phyloP scores from a whole-genome alignment of 352 stramenopile species.

The Elongisporangium senticosum region DNA sequence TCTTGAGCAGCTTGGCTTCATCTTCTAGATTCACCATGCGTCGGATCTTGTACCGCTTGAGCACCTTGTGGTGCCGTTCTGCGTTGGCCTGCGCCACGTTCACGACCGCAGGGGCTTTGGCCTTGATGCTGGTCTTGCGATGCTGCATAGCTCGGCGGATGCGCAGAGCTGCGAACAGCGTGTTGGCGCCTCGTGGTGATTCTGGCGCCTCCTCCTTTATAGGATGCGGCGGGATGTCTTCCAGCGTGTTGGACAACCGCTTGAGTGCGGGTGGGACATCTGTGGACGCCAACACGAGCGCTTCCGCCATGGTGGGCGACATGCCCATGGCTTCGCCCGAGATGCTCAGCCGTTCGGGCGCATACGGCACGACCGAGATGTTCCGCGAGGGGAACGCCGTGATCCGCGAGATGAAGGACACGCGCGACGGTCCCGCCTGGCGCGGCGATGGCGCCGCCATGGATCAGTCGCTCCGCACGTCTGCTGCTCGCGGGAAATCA shows the following conservation, averaged over 20 bases:
- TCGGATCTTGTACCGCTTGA: conserved; percentile 73
- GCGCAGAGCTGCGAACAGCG: conserved; percentile 52
- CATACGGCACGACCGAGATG: conserved; percentile 56
- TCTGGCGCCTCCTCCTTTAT: conserved; percentile 1
- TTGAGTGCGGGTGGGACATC: neutral
- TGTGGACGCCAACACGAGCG: conserved; percentile 8
- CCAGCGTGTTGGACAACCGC: neutral
- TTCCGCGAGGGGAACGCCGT: conserved; percentile 32
- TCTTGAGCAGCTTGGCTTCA: conserved; percentile 26
- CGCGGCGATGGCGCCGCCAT: neutral
- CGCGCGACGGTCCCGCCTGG: conserved; percentile 12
- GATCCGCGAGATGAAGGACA: conserved; percentile 46
- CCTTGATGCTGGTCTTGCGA: conserved; percentile 14
- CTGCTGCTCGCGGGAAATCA: neutral
- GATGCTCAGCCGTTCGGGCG: conserved; percentile 61
- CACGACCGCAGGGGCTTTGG: conserved; percentile 6
- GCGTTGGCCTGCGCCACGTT: conserved; percentile 51
- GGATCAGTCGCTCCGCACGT: neutral
- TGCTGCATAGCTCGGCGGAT: conserved; percentile 48
- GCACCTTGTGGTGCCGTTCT: conserved; percentile 66
- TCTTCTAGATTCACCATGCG: conserved; percentile 38
- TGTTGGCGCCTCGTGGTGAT: conserved; percentile 18
- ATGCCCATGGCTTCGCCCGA: conserved; percentile 29
- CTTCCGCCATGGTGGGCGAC: conserved; percentile 40
- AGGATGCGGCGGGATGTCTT: neutral